phyloP scores from a whole-genome alignment of 2,329 filamentous ascomycete genomes.

The Fusarium bulbicola region DNA sequence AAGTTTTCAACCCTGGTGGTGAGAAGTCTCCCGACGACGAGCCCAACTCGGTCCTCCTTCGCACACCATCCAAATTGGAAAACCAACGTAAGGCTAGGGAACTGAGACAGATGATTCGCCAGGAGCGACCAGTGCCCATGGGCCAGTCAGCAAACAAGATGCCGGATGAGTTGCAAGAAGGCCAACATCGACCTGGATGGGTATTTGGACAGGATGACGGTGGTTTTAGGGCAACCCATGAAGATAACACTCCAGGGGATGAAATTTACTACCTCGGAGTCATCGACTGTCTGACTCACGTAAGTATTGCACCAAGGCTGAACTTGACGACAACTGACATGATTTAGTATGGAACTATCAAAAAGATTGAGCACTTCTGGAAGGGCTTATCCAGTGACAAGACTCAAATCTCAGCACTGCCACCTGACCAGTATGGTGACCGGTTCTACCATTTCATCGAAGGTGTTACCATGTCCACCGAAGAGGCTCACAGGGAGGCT shows the following conservation, averaged over 20 bases:
- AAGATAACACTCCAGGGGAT: conserved; percentile 83
- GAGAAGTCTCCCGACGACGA: conserved; percentile 68
- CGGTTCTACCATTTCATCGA: conserved; percentile 94
- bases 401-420: conserved; percentile 89
- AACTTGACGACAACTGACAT: conserved; percentile 37
- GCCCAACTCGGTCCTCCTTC: conserved; percentile 72
- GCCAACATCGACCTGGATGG: conserved; percentile 73
- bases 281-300: conserved; percentile 97
- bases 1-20: conserved; percentile 92
- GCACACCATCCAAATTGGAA: conserved; percentile 94
- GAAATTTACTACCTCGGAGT: conserved; percentile 98
- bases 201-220: conserved; percentile 96
- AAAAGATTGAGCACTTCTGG: conserved; percentile 96
- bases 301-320: conserved; percentile 60
- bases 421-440: conserved; percentile 90
- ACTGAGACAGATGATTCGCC: conserved; percentile 89
- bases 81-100: conserved; percentile 91
- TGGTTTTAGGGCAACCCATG: conserved; percentile 90
- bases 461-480: conserved; percentile 87
- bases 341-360: conserved; percentile 85
- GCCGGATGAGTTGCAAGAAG: conserved; percentile 86
- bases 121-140: conserved; percentile 93
- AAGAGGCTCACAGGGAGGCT: conserved; percentile 79
- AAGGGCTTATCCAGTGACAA: conserved; percentile 89
- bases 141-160: conserved; percentile 83